Base-by-base conservation (phyloP, 441 rosid species). In the Aleurites moluccanus region DNA sequence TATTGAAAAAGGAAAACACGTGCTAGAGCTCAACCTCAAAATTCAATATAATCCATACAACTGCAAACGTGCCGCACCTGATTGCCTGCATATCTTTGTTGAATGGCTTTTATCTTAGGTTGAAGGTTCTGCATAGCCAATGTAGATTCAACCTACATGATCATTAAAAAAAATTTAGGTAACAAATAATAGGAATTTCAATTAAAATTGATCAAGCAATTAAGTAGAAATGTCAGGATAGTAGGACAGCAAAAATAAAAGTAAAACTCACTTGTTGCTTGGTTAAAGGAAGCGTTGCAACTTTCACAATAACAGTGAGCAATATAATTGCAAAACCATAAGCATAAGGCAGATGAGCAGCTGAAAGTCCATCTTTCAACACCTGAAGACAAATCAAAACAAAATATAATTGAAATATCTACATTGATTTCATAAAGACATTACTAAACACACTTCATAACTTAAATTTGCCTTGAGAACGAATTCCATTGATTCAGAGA, bases 101-200 rank as follows among this genome's bases (percentile, higher is more conserved):
- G 99, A 80, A 95, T 95, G 28, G 98, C 97, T 86, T 95, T 95
- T 45, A 95, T 82, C 80, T 95, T 91, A 3, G 98, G 99, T 81
- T 95, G 97, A 79, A 95, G 97, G 76, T 92, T 95, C 82, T 95
- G 99, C 98, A 95, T 95, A 45, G 98, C 98, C 11, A 95, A 70
- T 3, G 99, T 91, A 55, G 99, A 95, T 84, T 95, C 99, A 67
- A 92, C 99, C 99, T 91, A 77, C 72, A 84, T 2, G 80, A 57
- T 66, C 21, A 23, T 21, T 33, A 63, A 40, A n/a, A n/a, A n/a
- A n/a, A n/a, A n/a, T n/a, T n/a, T n/a, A n/a, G n/a, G n/a, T n/a
- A n/a, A n/a, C n/a, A 78, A 16, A 16, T 20, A 10, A 16, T 9
- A 35, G 0, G 14, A 15, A 72, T 45, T 15, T 62, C 55, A 40